A percentile compares a stretch with the other conserved stretches of the same genome.
Conservation (phyloP, 768 basidiomycete genomes). For the Tylopilus cervinicoccineus region DNA sequence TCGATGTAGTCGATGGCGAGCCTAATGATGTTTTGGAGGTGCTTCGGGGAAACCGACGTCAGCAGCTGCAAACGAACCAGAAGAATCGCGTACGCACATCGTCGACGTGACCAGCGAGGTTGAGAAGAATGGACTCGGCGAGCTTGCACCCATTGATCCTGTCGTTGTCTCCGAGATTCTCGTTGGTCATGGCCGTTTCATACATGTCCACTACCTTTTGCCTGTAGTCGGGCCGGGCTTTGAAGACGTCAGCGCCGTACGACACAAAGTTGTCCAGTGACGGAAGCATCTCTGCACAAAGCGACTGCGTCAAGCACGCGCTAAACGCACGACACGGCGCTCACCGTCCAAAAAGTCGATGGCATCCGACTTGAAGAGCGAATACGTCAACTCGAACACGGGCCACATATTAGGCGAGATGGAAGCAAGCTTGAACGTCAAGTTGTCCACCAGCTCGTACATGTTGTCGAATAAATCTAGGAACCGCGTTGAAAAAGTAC, state of each 20-base stretch:
- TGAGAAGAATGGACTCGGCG: constrained; percentile 77
- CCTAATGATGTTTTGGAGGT: constrained; percentile 59
- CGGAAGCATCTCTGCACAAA: constrained; percentile 73
- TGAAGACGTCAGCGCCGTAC: constrained; percentile 74
- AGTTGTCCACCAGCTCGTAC: constrained; percentile 79
- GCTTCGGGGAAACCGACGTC: constrained; percentile 33
- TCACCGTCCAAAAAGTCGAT: constrained; percentile 84
- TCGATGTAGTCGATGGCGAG: constrained; percentile 60
- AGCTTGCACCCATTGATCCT: constrained; percentile 82
- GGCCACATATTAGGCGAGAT: constrained; percentile 86
- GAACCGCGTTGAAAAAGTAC: background rate
- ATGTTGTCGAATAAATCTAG: constrained; percentile 83
- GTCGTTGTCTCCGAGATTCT: constrained; percentile 79
- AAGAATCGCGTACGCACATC: constrained; percentile 47
- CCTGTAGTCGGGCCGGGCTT: constrained; percentile 68
- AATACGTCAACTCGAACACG: constrained; percentile 79
- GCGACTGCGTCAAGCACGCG: background rate
- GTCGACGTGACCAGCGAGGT: constrained; percentile 72
- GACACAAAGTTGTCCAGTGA: constrained; percentile 87
- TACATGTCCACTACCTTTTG: constrained; percentile 84
- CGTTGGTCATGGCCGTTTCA: constrained; percentile 62
- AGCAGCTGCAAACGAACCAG: background rate
- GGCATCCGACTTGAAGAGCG: constrained; percentile 77
- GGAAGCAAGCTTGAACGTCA: constrained; percentile 75
- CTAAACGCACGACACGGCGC: constrained; percentile 3